Percentiles rank a stretch among this genome's conserved stretches.
Evolutionary conservation across 805 yeast species (phyloP).

Genomic region (Candida railenensis): DNA sequence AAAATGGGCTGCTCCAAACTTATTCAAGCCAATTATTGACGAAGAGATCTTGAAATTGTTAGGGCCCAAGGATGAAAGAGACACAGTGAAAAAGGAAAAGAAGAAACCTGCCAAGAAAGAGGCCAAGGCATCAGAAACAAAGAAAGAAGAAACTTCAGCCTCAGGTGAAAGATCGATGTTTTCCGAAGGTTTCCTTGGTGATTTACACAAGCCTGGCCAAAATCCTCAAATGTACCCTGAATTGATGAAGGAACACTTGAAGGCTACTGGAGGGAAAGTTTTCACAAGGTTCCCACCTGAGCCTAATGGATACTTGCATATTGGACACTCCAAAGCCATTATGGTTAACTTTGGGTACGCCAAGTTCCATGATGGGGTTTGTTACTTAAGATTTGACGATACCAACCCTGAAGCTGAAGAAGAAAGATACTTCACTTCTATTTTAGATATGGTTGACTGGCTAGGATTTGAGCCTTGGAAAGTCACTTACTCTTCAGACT

Average conservation of each 20-base stretch:
- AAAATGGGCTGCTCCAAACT: slow-evolving; percentile 90
- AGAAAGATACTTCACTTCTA: slow-evolving; percentile 82
- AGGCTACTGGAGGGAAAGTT: slow-evolving; percentile 77
- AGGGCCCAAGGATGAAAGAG: slow-evolving; percentile 97
- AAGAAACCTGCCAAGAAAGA: slow-evolving; percentile 34
- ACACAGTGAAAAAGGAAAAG: slow-evolving; percentile 74
- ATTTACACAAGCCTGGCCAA: slow-evolving; percentile 91
- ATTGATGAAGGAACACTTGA: slow-evolving; percentile 75
- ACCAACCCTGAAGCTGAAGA: slow-evolving; percentile 99
- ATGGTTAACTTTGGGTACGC: slow-evolving; percentile 99
- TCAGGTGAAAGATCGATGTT: slow-evolving; percentile 69
- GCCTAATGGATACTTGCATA: slow-evolving; percentile 96
- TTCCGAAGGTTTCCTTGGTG: slow-evolving; percentile 92
- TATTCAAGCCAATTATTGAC: slow-evolving; percentile 87
- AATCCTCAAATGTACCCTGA: slow-evolving; percentile 90
- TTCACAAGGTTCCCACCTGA: slow-evolving; percentile 98
- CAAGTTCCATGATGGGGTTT: slow-evolving; percentile 76
- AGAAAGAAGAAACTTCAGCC: slow-evolving; percentile 17
- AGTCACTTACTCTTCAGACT: slow-evolving; percentile 93
- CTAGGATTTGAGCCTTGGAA: slow-evolving; percentile 93
- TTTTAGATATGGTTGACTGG: slow-evolving; percentile 85
- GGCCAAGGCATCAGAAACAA: slow-evolving; percentile 5
- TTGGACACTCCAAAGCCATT: slow-evolving; percentile 97
- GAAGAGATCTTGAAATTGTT: slow-evolving; percentile 64
- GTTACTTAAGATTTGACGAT: slow-evolving; percentile 93